Conservation (phyloP, 345 rosid species). For the Dipteronia dyeriana region DNA sequence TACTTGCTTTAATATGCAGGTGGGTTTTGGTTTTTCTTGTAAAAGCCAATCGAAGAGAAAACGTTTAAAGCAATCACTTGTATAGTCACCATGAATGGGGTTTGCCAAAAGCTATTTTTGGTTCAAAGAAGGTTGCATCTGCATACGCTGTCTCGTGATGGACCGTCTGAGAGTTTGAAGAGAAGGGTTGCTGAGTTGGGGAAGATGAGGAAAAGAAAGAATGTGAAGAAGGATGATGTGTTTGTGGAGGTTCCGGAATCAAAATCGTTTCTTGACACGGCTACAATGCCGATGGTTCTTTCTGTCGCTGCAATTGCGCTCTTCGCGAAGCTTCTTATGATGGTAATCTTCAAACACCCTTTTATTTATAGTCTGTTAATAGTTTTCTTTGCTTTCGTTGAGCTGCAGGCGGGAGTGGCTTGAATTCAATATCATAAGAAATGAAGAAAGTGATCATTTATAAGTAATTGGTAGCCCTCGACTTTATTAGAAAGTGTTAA, state of each 20-base stretch:
- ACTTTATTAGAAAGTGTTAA: not conserved
- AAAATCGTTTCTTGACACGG: conserved; percentile 63
- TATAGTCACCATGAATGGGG: conserved; percentile 41
- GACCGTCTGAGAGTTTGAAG: conserved; percentile 62
- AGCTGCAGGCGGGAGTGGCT: too few species aligned
- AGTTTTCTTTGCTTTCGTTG: not conserved
- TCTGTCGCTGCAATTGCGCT: conserved; percentile 66
- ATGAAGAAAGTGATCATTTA: not conserved
- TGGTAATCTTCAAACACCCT: conserved; percentile 43
- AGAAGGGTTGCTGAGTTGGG: conserved; percentile 51
- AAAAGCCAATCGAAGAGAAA: not conserved
- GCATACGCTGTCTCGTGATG: conserved; percentile 40
- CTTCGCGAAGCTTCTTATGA: conserved; percentile 80
- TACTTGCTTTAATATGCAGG: not conserved
- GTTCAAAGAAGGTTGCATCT: conserved; percentile 50
- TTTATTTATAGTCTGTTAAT: not conserved
- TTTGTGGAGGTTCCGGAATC: conserved; percentile 86
- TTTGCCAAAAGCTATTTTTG: conserved; percentile 28
- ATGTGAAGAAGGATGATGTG: conserved; percentile 48
- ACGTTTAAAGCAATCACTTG: not conserved
- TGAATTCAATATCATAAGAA: not conserved
- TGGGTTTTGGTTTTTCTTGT: not conserved
- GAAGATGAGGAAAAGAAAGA: conserved; percentile 50
- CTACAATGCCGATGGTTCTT: conserved; percentile 75
- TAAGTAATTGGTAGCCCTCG: not conserved